Percentiles rank a stretch among this genome's conserved stretches.
Evolutionary conservation across 1,139 yeast species (phyloP).

Genomic region (Candida neerlandica): DNA sequence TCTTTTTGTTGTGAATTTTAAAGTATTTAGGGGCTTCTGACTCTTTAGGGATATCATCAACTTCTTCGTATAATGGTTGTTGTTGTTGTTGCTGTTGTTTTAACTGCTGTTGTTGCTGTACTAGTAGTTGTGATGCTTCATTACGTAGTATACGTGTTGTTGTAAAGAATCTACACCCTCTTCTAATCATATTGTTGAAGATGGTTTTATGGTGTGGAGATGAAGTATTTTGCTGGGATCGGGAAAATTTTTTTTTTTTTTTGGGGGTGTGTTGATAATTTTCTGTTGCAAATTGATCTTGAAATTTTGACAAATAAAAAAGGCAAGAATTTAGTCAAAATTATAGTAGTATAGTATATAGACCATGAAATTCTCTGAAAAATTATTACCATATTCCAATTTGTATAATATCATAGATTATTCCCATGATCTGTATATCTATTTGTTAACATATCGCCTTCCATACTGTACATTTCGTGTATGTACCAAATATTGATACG

Average conservation of each 20-base stretch:
- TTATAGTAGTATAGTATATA: background rate
- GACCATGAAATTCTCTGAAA: too few species aligned
- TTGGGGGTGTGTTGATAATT: background rate
- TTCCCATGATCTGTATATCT: background rate
- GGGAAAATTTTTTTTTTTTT: background rate
- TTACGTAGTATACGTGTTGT: background rate
- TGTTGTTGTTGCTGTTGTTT: background rate
- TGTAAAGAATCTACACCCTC: background rate
- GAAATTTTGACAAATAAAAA: background rate
- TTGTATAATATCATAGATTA: background rate
- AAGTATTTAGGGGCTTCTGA: background rate
- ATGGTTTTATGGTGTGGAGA: background rate
- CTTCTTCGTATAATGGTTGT: too few species aligned
- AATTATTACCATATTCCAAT: too few species aligned
- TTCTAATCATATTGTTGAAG: background rate
- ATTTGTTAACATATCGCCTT: background rate
- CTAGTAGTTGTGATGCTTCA: background rate
- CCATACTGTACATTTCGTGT: background rate
- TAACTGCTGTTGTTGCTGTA: background rate
- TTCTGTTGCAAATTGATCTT: background rate
- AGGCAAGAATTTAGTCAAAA: too few species aligned
- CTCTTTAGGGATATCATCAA: background rate
- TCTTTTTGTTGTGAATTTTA: conserved; percentile 3
- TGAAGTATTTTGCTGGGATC: background rate
- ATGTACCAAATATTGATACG: background rate